Percentiles rank a stretch among this genome's conserved stretches.
Evolutionary conservation across 1,284 basidiomycete genomes (phyloP).

Genomic region (Fomitopsis schrenkii): DNA sequence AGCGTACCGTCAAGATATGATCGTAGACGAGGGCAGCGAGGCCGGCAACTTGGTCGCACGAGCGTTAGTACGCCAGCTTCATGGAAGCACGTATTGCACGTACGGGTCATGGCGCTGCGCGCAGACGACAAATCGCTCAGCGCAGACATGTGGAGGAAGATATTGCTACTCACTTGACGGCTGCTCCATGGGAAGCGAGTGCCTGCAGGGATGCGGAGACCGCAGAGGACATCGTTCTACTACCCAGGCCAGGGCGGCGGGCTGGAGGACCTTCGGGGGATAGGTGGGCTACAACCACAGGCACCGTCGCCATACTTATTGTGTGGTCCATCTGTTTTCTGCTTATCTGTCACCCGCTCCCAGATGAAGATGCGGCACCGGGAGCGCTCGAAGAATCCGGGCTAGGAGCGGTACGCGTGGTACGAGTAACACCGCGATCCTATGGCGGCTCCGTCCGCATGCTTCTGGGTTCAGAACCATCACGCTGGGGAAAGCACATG

Average conservation of each 20-base stretch:
- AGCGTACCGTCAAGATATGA: conserved; percentile 26
- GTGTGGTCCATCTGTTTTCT: conserved; percentile 3
- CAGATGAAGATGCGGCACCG: background rate
- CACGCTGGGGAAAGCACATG: too few species aligned
- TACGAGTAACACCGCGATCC: conserved; percentile 6
- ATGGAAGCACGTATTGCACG: conserved; percentile 5
- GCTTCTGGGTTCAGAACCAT: background rate
- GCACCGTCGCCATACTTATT: conserved; percentile 12
- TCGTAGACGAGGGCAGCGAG: conserved; percentile 27
- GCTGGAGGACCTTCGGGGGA: background rate
- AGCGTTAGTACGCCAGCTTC: background rate
- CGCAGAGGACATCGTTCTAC: conserved; percentile 21
- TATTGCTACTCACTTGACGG: conserved; percentile 25
- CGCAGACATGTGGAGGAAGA: background rate
- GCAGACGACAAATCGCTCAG: conserved; percentile 1
- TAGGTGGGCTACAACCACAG: background rate
- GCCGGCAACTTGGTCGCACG: conserved; percentile 20
- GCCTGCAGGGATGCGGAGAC: conserved; percentile 19
- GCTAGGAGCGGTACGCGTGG: conserved; percentile 4
- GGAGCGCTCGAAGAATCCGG: conserved; percentile 1
- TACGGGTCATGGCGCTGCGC: conserved; percentile 26
- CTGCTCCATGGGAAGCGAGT: conserved; percentile 20
- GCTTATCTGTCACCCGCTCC: conserved; percentile 7
- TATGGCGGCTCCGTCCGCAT: background rate
- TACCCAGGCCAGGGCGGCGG: conserved; percentile 11